These are phyloP conservation scores for Boletus smithii DNA, from an alignment of 1,284 basidiomycete genomes.

Conservation along the genomic window DNA sequence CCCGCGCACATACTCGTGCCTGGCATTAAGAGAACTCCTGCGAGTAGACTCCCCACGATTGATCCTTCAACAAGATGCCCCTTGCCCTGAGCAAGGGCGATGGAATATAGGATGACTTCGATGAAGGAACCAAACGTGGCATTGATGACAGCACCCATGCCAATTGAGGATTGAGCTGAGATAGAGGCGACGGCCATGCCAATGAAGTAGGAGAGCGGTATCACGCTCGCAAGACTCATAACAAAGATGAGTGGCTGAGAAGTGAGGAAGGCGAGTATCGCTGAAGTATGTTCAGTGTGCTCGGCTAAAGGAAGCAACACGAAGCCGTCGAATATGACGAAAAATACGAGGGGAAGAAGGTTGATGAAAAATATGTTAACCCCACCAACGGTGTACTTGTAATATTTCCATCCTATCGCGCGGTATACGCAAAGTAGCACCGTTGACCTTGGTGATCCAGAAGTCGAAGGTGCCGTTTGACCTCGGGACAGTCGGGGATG, in stretches of 20 bases:
- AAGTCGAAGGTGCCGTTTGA: slow-evolving; percentile 68
- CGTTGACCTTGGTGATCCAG: slow-evolving; percentile 71
- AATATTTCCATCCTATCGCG: slow-evolving; percentile 89
- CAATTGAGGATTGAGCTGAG: slow-evolving; percentile 95
- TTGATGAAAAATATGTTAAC: slow-evolving; percentile 99
- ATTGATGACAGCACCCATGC: slow-evolving; percentile 99
- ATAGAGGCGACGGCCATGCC: slow-evolving; percentile 99
- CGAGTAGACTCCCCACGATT: slow-evolving; percentile 91
- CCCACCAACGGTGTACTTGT: slow-evolving; percentile 98
- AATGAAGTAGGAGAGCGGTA: slow-evolving; percentile 98
- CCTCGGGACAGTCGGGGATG: slow-evolving; percentile 58
- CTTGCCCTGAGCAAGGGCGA: slow-evolving; percentile 87
- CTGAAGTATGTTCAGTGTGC: slow-evolving; percentile 55
- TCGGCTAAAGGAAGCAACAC: slow-evolving; percentile 76
- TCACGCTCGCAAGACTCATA: slow-evolving; percentile 85
- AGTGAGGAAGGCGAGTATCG: slow-evolving; percentile 68
- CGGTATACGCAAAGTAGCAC: slow-evolving; percentile 95
- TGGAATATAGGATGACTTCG: slow-evolving; percentile 92
- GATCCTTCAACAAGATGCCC: slow-evolving; percentile 95
- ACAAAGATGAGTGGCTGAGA: slow-evolving; percentile 83
- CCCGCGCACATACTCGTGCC: slow-evolving; percentile 97
- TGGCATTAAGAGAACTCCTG: slow-evolving; percentile 96
- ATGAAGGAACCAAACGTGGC: slow-evolving; percentile 98
- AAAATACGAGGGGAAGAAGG: slow-evolving; percentile 89
- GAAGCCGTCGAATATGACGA: slow-evolving; percentile 93